A percentile compares a stretch with the other conserved stretches of the same genome.
Conservation (phyloP, 2,329 filamentous ascomycete species). For the Penicillium crustosum region DNA sequence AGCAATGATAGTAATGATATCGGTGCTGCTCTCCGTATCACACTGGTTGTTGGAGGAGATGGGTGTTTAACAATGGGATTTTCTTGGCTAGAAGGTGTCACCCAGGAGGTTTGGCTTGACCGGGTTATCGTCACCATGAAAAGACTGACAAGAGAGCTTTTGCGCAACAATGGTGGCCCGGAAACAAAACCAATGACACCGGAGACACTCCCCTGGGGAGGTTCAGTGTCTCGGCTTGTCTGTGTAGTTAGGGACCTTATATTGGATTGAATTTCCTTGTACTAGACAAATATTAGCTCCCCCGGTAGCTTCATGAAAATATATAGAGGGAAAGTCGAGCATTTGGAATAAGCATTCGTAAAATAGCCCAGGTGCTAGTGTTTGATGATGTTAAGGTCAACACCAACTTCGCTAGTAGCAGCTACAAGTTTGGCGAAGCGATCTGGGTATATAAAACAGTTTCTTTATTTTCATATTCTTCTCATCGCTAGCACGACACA, state of each 20-base stretch:
- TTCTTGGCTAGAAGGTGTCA: not conserved
- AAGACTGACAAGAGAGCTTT: not conserved
- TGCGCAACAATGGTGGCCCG: not conserved
- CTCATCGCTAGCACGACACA: conserved; percentile 8
- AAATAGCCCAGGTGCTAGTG: no score
- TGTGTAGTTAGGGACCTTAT: not conserved
- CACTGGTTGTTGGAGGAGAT: not conserved
- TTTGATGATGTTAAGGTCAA: not conserved
- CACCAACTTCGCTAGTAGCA: not conserved
- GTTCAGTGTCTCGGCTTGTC: not conserved
- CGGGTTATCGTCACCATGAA: not conserved
- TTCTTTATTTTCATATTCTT: not conserved
- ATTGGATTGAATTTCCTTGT: not conserved
- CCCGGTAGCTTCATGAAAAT: not conserved
- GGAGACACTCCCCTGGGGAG: not conserved
- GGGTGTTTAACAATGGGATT: not conserved
- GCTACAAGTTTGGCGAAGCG: not conserved
- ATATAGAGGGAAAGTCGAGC: no score
- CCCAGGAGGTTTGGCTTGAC: not conserved
- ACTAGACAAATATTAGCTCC: not conserved
- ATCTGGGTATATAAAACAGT: not conserved
- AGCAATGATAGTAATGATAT: not conserved
- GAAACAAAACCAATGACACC: not conserved
- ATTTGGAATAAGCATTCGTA: not conserved
- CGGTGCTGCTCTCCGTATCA: not conserved